phyloP scores from a whole-genome alignment of 2,329 filamentous ascomycete genomes.

The Aspergillus fischeri region DNA sequence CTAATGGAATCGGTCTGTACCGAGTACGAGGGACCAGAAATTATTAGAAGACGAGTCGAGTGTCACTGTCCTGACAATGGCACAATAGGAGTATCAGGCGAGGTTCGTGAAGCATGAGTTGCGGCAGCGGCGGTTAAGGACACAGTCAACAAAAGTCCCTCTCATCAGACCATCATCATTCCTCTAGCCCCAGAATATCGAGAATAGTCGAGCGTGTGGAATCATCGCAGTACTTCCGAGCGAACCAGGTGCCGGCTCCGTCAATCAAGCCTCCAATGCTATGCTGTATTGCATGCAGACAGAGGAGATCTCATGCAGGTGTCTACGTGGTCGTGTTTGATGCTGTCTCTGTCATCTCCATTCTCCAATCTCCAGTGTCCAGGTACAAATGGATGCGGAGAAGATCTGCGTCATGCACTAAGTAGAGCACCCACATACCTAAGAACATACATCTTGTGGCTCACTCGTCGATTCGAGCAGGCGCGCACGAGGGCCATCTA shows the following conservation, averaged over 20 bases:
- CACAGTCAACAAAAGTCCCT: background rate
- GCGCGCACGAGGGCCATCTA: background rate
- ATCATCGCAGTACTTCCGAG: background rate
- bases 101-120: background rate
- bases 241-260: background rate
- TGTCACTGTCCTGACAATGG: background rate
- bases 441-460: background rate
- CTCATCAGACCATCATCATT: background rate
- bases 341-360: background rate
- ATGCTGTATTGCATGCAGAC: background rate
- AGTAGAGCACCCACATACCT: background rate
- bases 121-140: conserved; percentile 15
- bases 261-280: too few species aligned
- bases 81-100: background rate
- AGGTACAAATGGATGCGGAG: background rate
- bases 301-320: background rate
- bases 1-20: too few species aligned
- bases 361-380: background rate
- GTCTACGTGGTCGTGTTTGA: background rate
- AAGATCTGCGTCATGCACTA: background rate
- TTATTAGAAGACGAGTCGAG: background rate
- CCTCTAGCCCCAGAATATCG: background rate
- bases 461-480: background rate
- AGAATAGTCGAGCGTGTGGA: conserved; percentile 7
- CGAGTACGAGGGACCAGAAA: background rate